Evolutionary conservation across 768 basidiomycete genomes (phyloP), one percentile per base, ranked within the genome.

Genomic region (Naganishia kalamii): DNA sequence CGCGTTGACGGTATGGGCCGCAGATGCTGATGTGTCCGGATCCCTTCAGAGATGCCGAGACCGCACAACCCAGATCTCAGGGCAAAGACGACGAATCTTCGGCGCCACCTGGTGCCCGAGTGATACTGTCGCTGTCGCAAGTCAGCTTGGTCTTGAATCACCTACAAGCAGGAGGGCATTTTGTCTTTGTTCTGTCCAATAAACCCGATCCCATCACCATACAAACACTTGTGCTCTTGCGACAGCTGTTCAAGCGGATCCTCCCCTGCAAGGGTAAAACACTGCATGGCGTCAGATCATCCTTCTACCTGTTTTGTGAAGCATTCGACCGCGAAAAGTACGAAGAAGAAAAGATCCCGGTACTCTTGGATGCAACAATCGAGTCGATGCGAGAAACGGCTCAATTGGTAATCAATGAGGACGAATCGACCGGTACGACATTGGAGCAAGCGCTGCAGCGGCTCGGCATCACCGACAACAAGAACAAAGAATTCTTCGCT

Each of bases 271-370:
- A 65, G 29, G 64, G 64, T 10, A 65, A 65, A 33, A 59, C 64
- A 2, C 30, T 65, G 50, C 64, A 65, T 32, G 64, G 64, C 11
- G 54, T 65, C 29, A 40, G 64, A 3, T 65, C 64, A 1, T 65
- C 64, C 15, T 65, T 65, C 64, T 65, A 65, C 54, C 64, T 65
- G 21, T 65, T 65, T 40, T 65, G 64, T 27, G 54, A 65, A 25
- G 51, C 19, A 1, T 65, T 65, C 25, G 25, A 65, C 33, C 51
- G 54, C n/a, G 19, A 44, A 25, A 37, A 17, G 27, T 65, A 46
- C 41, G 64, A 59, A 15, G 27, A 57, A 23, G 44, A 35, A 17
- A 13, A 41, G 10, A 37, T 40, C 13, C 23, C 51, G 17, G 29
- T 44, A 60, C n/a, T 65, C 13, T 33, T 65, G 21, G 21, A 12